Evolutionary conservation across 2,329 filamentous ascomycete species (phyloP).

Genomic region (Epichloe gansuensis): DNA sequence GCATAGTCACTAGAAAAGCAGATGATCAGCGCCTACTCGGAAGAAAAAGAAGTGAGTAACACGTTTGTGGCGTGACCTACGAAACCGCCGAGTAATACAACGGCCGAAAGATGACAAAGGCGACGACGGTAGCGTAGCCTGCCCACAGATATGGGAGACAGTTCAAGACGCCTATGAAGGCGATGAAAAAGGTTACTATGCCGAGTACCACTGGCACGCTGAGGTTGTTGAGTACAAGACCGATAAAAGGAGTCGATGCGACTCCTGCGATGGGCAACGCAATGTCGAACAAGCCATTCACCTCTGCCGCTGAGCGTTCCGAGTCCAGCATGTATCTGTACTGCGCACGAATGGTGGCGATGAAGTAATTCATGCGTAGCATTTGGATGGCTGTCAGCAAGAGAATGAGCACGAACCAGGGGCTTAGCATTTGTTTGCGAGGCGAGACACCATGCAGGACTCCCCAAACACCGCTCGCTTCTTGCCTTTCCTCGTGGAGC

Average conservation of each 20-base stretch:
- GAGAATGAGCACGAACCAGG: constrained; percentile 57
- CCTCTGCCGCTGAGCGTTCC: constrained; percentile 20
- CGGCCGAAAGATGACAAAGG: constrained; percentile 61
- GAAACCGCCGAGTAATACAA: constrained; percentile 68
- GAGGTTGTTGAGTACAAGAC: constrained; percentile 52
- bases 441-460: constrained; percentile 52
- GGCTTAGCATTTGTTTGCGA: constrained; percentile 46
- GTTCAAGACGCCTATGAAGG: constrained; percentile 46
- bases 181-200: constrained; percentile 45
- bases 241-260: constrained; percentile 58
- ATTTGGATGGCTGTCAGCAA: constrained; percentile 45
- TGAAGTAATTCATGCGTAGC: constrained; percentile 18
- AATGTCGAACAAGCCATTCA: constrained; percentile 31
- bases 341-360: constrained; percentile 56
- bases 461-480: constrained; percentile 52
- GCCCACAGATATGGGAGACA: constrained; percentile 48
- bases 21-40: constrained; percentile 3
- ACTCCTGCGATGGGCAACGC: constrained; percentile 57
- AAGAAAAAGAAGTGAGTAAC: background rate
- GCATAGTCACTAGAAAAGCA: constrained; percentile 44
- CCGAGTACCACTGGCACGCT: constrained; percentile 47
- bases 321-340: constrained; percentile 55
- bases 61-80: constrained; percentile 17
- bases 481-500: constrained; percentile 35
- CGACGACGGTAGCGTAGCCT: constrained; percentile 51